A percentile compares a stretch with the other conserved stretches of the same genome.
These are phyloP conservation scores for Eucalyptus tenuipes DNA, from an alignment of 345 rosid genomes.

Conservation along the genomic window DNA sequence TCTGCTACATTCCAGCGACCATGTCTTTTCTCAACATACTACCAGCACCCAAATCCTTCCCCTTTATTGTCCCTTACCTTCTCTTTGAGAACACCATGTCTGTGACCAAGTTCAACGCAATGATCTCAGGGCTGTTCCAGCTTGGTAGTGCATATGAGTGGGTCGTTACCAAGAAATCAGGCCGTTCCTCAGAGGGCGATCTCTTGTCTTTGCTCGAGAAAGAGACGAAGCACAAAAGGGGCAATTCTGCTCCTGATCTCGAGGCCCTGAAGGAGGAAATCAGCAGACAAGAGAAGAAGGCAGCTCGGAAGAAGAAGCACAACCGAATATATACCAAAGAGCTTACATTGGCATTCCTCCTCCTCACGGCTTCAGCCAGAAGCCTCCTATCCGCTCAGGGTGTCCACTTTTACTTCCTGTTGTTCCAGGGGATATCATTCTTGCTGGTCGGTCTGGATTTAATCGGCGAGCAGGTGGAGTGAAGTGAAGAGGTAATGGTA, in stretches of 20 bases:
- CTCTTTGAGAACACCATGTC: slow-evolving; percentile 97
- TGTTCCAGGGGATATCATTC: slow-evolving; percentile 93
- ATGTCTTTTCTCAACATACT: slow-evolving; percentile 95
- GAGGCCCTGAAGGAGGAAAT: slow-evolving; percentile 37
- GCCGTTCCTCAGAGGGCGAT: slow-evolving; percentile 92
- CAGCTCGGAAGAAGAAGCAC: slow-evolving; percentile 52
- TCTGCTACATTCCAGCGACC: slow-evolving; percentile 88
- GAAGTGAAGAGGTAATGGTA: slow-evolving; percentile 1
- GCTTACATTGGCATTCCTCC: slow-evolving; percentile 73
- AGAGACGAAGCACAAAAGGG: slow-evolving; percentile 39
- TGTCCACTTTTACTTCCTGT: slow-evolving; percentile 92
- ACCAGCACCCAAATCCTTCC: slow-evolving; percentile 87
- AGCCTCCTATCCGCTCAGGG: slow-evolving; percentile 94
- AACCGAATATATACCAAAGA: slow-evolving; percentile 84
- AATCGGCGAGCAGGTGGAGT: slow-evolving; percentile 89
- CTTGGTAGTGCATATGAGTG: slow-evolving; percentile 95
- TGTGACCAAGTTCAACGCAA: slow-evolving; percentile 90
- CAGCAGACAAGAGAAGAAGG: slow-evolving; percentile 20
- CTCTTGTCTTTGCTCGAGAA: slow-evolving; percentile 50
- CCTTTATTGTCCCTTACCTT: slow-evolving; percentile 93
- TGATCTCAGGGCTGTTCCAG: slow-evolving; percentile 92
- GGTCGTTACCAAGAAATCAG: slow-evolving; percentile 94
- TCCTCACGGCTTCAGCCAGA: slow-evolving; percentile 75
- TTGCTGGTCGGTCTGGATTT: slow-evolving; percentile 89
- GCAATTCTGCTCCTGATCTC: slow-evolving; percentile 43